phyloP scores from a whole-genome alignment of 257 asterid species.

The Schizonepeta tenuifolia region DNA sequence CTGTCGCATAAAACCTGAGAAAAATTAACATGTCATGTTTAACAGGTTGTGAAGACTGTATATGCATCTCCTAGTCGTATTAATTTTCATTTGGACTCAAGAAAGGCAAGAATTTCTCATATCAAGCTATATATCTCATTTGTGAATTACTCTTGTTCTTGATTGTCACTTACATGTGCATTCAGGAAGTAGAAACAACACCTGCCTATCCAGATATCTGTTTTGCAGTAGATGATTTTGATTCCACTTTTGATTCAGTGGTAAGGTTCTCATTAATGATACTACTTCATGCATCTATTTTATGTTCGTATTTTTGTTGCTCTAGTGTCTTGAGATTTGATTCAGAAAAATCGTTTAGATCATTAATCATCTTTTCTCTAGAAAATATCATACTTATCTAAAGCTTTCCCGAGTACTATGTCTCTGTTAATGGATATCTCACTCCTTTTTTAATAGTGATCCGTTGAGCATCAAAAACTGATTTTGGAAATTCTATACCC shows the following conservation, averaged over 20 bases:
- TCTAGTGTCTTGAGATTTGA: not conserved
- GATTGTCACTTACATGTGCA: slow-evolving; percentile 31
- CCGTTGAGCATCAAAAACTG: not conserved
- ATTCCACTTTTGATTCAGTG: slow-evolving; percentile 98
- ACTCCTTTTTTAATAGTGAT: not conserved
- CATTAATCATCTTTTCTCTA: slow-evolving; percentile 6
- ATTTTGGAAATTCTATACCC: not conserved
- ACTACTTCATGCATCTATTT: slow-evolving; percentile 17
- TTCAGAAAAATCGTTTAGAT: slow-evolving; percentile 16
- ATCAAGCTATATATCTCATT: slow-evolving; percentile 27
- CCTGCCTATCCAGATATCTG: slow-evolving; percentile 98
- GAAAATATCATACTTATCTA: too few species aligned
- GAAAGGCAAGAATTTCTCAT: slow-evolving; percentile 68
- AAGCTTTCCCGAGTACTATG: not conserved
- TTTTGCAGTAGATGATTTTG: slow-evolving; percentile 98
- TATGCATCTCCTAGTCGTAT: slow-evolving; percentile 99
- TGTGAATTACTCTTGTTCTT: slow-evolving; percentile 24
- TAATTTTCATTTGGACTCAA: slow-evolving; percentile 92
- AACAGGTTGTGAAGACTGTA: slow-evolving; percentile 94
- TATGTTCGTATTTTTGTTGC: slow-evolving; percentile 5
- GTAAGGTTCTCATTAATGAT: slow-evolving; percentile 55
- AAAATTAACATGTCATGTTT: slow-evolving; percentile 28
- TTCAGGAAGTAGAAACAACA: slow-evolving; percentile 90
- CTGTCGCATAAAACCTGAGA: slow-evolving; percentile 18
- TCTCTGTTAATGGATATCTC: not conserved